Base-by-base conservation (phyloP, 148 eudicot genomes). In the Chenopodium quinoa region DNA sequence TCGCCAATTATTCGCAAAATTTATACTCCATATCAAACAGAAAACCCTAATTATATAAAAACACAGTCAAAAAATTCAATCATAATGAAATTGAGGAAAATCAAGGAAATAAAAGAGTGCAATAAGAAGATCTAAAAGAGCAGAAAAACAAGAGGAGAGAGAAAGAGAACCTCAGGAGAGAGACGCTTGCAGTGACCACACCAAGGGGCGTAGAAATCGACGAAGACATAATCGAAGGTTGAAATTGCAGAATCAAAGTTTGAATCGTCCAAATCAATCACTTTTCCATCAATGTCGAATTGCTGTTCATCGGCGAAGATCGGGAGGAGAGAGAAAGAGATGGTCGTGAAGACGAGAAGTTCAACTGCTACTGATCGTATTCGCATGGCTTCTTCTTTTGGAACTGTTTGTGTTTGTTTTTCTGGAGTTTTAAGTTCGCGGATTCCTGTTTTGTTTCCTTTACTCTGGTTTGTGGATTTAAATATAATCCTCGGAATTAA, bases 111-210 rank as follows among this genome's bases (percentile, higher is more conserved):
- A 50, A 0, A 0, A 11, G 1, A 56, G 17, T 14, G 7, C 22
- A 13, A 56, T 56, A 2, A 16, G 14, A 19, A 23, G 54, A 76
- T 76, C 78, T 31, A 63, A 60, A 58, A 9, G 31, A 78, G 65
- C 40, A 80, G 12, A 19, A 72, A 62, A 75, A 40, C 34, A 75
- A 69, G 58, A 58, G 63, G 31, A 16, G 64, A 54, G 75, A 31
- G 77, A 54, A n/a, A 70, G 50, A 20, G 27, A 64, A 94, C 97
- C 93, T 92, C 91, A 72, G 97, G 97, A 75, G 94, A 78, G 69
- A 93, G 97, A 27, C 90, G 91, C 79, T 95, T 92, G 91, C 97
- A 93, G 93, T 93, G 99, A 74, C 93, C 92, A 76, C 99, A 95
- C 99, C 99, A 92, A 60, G 95, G 95, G 25, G 99, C 97, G 80